Evolutionary conservation across 2,329 filamentous ascomycete species (phyloP).

Genomic region (Colletotrichum sidae): DNA sequence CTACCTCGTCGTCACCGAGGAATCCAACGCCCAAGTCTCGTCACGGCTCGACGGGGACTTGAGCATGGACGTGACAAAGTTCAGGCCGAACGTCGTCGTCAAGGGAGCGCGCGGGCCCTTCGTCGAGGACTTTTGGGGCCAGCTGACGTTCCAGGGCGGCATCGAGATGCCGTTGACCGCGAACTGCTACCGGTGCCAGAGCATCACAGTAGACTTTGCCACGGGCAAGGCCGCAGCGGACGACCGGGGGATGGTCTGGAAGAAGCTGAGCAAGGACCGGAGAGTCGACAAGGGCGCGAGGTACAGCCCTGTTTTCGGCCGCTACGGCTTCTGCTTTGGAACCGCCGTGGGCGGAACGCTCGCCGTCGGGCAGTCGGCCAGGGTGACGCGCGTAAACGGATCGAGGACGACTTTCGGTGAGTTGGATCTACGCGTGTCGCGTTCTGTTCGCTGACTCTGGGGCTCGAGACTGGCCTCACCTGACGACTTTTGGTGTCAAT

Average conservation of each 20-base stretch:
- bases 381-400: background rate
- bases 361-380: background rate
- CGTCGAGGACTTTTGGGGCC: slow-evolving; percentile 24
- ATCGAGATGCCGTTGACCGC: slow-evolving; percentile 18
- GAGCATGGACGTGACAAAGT: slow-evolving; percentile 14
- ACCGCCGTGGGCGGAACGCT: slow-evolving; percentile 1
- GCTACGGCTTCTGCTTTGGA: slow-evolving; percentile 21
- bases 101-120: slow-evolving; percentile 16
- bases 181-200: slow-evolving; percentile 23
- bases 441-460: too few species aligned
- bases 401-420: slow-evolving; percentile 10
- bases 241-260: slow-evolving; percentile 18
- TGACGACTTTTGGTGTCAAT: background rate
- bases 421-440: background rate
- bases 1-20: slow-evolving; percentile 77
- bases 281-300: slow-evolving; percentile 17
- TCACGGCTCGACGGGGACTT: slow-evolving; percentile 6
- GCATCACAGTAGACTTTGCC: slow-evolving; percentile 21
- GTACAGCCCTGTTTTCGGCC: slow-evolving; percentile 21
- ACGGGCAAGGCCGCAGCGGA: slow-evolving; percentile 16
- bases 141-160: slow-evolving; percentile 10
- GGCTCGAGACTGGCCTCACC: slow-evolving; percentile 9
- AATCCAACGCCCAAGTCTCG: slow-evolving; percentile 71
- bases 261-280: slow-evolving; percentile 24
- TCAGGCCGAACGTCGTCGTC: slow-evolving; percentile 22